phyloP scores from a whole-genome alignment of 179 eudicot genomes.

The Beta corolliflora region DNA sequence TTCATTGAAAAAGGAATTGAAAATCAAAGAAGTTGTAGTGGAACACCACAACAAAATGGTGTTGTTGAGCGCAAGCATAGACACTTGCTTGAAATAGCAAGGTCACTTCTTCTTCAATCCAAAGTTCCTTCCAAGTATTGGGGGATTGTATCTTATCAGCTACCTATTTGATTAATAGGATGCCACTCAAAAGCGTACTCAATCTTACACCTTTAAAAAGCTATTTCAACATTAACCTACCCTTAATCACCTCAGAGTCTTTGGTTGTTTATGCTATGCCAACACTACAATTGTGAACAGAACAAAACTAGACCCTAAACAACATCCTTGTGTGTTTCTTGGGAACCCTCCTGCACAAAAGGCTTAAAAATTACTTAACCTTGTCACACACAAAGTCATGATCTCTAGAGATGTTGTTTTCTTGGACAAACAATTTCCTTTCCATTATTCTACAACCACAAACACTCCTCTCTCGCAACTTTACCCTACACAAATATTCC shows the following conservation, averaged over 20 bases:
- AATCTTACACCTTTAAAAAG: not conserved
- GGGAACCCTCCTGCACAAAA: too few species aligned
- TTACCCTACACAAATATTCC: too few species aligned
- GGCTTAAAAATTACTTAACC: too few species aligned
- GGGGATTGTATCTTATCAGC: not conserved
- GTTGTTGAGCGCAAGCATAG: not conserved
- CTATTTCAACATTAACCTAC: not conserved
- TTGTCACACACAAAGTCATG: too few species aligned
- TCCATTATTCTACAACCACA: too few species aligned
- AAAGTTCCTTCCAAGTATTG: not conserved
- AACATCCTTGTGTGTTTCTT: too few species aligned
- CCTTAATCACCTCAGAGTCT: not conserved
- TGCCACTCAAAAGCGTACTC: not conserved
- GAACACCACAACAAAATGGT: slow-evolving; percentile 9
- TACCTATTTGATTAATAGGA: not conserved
- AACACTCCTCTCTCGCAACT: too few species aligned
- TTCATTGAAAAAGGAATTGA: not conserved
- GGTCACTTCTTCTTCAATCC: not conserved
- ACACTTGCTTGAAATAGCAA: not conserved
- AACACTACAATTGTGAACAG: fast-evolving
- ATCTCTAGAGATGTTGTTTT: too few species aligned
- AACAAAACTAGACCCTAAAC: not conserved
- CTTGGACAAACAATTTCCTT: too few species aligned
- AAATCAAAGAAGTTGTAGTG: not conserved
- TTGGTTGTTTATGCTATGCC: too few species aligned